phyloP scores from a whole-genome alignment of 139 green algal species.

The Chlamydomonas applanata region DNA sequence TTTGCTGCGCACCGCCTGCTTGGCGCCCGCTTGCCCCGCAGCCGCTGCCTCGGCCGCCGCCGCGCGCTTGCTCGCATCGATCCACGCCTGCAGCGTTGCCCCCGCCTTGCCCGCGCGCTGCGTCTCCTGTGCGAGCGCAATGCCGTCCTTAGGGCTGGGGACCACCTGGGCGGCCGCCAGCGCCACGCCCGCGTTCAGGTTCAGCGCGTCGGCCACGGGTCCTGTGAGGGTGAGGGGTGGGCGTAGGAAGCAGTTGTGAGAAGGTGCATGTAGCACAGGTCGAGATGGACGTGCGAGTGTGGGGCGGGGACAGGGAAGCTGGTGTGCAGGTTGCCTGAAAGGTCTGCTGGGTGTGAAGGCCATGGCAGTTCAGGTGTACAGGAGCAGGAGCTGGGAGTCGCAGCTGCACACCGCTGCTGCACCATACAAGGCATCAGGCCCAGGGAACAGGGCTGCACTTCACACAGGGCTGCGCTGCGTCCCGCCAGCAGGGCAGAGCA shows the following conservation, averaged over 20 bases:
- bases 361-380: too few relatives aligned
- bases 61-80: constrained; percentile 32
- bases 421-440: not conserved
- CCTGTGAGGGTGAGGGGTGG: constrained; percentile 20
- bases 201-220: constrained; percentile 90
- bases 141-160: constrained; percentile 70
- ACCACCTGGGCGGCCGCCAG: constrained; percentile 79
- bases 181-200: constrained; percentile 89
- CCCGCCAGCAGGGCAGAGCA: too few relatives aligned
- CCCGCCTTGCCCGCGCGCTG: constrained; percentile 60
- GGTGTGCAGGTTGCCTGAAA: too few relatives aligned
- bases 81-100: constrained; percentile 31
- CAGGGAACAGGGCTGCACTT: too few relatives aligned
- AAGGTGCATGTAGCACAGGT: too few relatives aligned
- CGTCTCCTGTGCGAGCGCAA: constrained; percentile 84
- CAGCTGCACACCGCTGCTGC: not conserved
- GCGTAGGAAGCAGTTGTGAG: too few relatives aligned
- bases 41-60: constrained; percentile 11
- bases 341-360: too few relatives aligned
- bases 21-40: not conserved
- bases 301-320: too few relatives aligned
- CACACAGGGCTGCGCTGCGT: too few relatives aligned
- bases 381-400: too few relatives aligned
- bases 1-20: too few relatives aligned
- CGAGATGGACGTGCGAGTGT: too few relatives aligned